phyloP scores from a whole-genome alignment of 495 filamentous ascomycete genomes.

The Mytilinidion resinicola region DNA sequence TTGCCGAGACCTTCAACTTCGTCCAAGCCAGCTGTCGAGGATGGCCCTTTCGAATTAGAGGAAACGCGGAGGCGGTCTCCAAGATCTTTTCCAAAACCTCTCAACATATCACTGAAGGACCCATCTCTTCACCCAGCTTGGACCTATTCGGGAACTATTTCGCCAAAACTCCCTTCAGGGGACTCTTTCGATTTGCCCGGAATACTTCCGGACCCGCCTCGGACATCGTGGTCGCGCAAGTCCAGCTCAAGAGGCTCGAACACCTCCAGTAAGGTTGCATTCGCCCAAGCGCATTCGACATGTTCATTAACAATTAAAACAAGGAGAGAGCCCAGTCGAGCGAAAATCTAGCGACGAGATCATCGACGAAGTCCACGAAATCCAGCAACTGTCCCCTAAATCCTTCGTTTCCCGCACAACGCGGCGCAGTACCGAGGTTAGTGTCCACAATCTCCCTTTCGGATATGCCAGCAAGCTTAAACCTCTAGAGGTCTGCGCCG shows the following conservation, averaged over 20 bases:
- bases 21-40: background rate
- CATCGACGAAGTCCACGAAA: constrained; percentile 21
- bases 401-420: constrained; percentile 21
- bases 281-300: constrained; percentile 10
- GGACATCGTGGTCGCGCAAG: constrained; percentile 9
- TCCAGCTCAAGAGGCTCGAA: constrained; percentile 18
- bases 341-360: constrained; percentile 8
- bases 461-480: no score
- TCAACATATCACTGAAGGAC: constrained; percentile 5
- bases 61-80: background rate
- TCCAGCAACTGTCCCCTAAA: constrained; percentile 18
- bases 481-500: no score
- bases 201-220: constrained; percentile 16
- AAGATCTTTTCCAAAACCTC: background rate
- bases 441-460: background rate
- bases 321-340: constrained; percentile 15
- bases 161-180: constrained; percentile 19
- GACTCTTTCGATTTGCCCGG: constrained; percentile 18
- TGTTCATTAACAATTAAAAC: constrained; percentile 8
- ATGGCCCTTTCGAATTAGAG: no score
- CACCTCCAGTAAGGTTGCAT: constrained; percentile 15
- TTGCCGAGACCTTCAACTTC: background rate
- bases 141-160: constrained; percentile 15
- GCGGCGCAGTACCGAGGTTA: constrained; percentile 7
- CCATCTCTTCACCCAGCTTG: constrained; percentile 19